Evolutionary conservation across 1,284 basidiomycete genomes (phyloP), one percentile per base, ranked within the genome.

Genomic region (Cryptococcus sp.): DNA sequence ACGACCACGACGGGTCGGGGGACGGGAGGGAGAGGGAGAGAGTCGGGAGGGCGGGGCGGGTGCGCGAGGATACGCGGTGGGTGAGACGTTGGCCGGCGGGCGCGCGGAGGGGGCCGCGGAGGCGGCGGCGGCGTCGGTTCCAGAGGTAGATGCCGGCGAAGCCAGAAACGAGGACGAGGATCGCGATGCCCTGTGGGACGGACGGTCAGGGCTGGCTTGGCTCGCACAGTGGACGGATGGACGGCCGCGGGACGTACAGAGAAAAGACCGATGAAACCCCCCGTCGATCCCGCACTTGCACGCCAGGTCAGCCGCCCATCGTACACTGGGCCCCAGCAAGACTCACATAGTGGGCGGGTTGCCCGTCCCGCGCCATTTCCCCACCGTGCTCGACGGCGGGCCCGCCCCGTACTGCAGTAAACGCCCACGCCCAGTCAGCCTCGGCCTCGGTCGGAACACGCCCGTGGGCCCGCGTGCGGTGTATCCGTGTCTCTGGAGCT

Each of bases 261-360:
- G 37, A 62, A 51, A 18, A 62, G 40, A 9, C 60, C 60, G 35
- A 62, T 59, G 42, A 62, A 62, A 24, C 60, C 60, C 7, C 60
- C 60, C 24, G 60, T 58, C 16, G 60, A 62, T 15, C 60, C 60
- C 6, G 60, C 60, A 37, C 60, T 62, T 24, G 20, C 18, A 15
- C 11, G 44, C 39, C 35, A 24, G 12, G 21, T n/a, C n/a, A n/a
- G n/a, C n/a, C n/a, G n/a, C n/a, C n/a, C n/a, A n/a, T n/a, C n/a
- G n/a, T n/a, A n/a, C n/a, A n/a, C n/a, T n/a, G n/a, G n/a, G n/a
- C n/a, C n/a, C n/a, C n/a, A n/a, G n/a, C n/a, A n/a, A n/a, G n/a
- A 50, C 60, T 53, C 46, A 59, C 60, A 62, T 59, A n/a, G 53
- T 46, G 15, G 60, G 60, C 24, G 50, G 50, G 15, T 42, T 43